Percentiles rank a stretch among this genome's conserved stretches.
phyloP scores from a whole-genome alignment of 148 eudicot species.

The Rhododendron molle region DNA sequence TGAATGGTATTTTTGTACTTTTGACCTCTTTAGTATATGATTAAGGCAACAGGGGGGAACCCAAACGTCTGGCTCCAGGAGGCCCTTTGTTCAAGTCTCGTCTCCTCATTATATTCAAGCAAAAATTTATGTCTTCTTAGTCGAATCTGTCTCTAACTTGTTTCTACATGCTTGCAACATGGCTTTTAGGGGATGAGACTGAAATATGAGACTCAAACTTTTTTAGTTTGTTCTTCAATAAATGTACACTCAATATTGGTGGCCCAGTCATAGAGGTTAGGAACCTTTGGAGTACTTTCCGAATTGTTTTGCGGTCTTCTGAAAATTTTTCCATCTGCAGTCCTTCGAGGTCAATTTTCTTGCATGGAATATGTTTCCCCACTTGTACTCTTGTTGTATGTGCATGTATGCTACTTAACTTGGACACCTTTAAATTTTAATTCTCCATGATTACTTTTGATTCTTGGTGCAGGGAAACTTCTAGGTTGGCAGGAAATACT shows the following conservation, averaged over 20 bases:
- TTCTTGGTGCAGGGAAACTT: conserved; percentile 41
- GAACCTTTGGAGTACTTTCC: not conserved
- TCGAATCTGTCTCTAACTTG: not conserved
- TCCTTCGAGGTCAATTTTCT: not conserved
- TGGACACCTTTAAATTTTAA: not conserved
- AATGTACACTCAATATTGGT: not conserved
- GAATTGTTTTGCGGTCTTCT: not conserved
- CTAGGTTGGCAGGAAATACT: conserved; percentile 37
- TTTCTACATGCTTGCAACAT: not conserved
- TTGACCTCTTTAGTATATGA: not conserved
- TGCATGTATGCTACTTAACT: not conserved
- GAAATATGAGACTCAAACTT: not conserved
- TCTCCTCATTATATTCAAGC: not conserved
- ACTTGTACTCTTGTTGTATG: not conserved
- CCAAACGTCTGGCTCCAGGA: not conserved
- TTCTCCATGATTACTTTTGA: not conserved
- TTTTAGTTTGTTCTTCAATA: not conserved
- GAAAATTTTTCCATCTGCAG: not conserved
- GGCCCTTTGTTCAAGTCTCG: not conserved
- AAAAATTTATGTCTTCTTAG: not conserved
- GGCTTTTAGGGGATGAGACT: not conserved
- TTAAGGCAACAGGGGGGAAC: not conserved
- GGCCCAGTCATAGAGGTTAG: not conserved
- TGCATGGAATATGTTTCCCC: not conserved
- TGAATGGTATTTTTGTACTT: not conserved